Evolutionary conservation across 2,329 filamentous ascomycete genomes (phyloP), one percentile per base, ranked within the genome.

Genomic region (Aspergillus phoenicis): DNA sequence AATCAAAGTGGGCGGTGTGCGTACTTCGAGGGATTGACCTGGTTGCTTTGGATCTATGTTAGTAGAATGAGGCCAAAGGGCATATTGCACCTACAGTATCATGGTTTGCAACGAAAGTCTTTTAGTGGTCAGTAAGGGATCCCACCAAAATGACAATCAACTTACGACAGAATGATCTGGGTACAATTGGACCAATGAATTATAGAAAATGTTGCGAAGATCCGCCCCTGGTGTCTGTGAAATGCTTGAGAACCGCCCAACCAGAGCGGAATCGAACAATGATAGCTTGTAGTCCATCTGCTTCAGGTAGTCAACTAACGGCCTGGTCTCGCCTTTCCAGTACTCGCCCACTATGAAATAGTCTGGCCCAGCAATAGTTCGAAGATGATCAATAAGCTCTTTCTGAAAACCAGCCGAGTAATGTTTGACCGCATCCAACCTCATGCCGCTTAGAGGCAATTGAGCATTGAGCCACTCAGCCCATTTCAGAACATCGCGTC

Each of bases 391-490:
- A 54, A 91, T 83, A 75, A 90, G 90, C 15, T 86, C 81, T 43
- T 81, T 82, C 30, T 88, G 82, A 68, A 91, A 91, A n/a, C 81
- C 79, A 61, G 84, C 84, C 33, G 85, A 88, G 74, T 88, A 90
- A 75, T 92, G 89, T 74, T 91, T 89, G 33, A 87, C 86, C 13
- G 89, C 89, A 71, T 92, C 89, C 54, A 91, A 83, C 17, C 89
- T 82, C 72, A 91, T 87, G 1, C 89, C 89, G 63, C 83, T 81
- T 8, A 91, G 77, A 0, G 84, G 84, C 0, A 90, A 71, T 61
- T 88, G 80, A 7, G 83, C 77, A 1, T 84, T 82, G 59, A 92
- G 80, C 89, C 89, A 92, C 5, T 83, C 77, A 1, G 86, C 87
- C 89, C 89, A 91, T 53, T 82, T 80, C 57, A 88, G 78, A 4